Conservation (phyloP, 345 rosid genomes). For the Nasturtium officinale region DNA sequence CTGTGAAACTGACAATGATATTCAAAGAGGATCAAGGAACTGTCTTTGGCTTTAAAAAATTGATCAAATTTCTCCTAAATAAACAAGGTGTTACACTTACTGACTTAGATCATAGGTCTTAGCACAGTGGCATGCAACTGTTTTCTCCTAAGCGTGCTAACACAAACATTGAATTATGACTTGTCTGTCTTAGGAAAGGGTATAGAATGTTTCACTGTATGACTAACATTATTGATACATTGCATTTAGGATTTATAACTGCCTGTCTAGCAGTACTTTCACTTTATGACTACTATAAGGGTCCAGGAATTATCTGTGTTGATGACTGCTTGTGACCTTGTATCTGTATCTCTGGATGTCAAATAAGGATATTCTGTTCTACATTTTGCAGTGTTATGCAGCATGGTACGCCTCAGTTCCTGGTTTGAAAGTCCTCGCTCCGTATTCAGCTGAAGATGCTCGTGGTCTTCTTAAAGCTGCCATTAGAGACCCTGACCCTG, state of each 20-base stretch:
- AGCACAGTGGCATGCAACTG: background rate
- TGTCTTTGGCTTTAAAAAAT: constrained; percentile 9
- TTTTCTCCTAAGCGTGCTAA: background rate
- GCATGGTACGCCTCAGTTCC: constrained; percentile 88
- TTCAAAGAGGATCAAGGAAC: constrained; percentile 9
- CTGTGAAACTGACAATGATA: constrained; percentile 3
- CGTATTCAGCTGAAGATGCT: constrained; percentile 90
- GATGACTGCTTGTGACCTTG: background rate
- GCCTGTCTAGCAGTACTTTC: background rate
- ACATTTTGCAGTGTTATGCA: constrained; percentile 79
- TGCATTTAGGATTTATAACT: background rate
- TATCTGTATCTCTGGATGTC: constrained; percentile 18
- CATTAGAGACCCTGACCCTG: constrained; percentile 95
- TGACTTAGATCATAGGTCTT: constrained; percentile 1
- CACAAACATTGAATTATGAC: background rate
- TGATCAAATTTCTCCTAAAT: background rate
- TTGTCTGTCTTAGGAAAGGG: background rate
- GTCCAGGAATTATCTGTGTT: constrained; percentile 1
- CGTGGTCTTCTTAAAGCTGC: constrained; percentile 94
- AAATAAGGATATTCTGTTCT: background rate
- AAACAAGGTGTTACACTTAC: background rate
- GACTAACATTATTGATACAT: background rate
- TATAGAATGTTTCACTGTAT: background rate
- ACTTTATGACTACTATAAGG: background rate
- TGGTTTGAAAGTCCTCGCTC: constrained; percentile 83